These are phyloP conservation scores for Trypanosoma brucei DNA, from an alignment of 208 protist genomes.

Conservation along the genomic window DNA sequence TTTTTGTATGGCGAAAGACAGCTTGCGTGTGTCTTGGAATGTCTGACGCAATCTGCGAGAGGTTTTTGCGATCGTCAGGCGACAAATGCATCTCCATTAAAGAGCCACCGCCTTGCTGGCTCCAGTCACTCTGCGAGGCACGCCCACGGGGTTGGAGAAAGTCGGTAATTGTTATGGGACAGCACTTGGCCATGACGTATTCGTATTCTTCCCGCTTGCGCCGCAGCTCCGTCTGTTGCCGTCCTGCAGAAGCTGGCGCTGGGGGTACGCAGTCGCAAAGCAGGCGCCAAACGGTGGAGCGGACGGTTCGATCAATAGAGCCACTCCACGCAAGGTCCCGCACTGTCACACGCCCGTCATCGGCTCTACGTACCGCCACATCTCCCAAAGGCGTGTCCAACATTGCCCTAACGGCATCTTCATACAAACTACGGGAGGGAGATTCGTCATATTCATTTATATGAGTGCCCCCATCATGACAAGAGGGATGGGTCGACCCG, in stretches of 20 bases:
- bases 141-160: constrained; percentile 4
- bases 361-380: not conserved
- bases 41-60: constrained; percentile 72
- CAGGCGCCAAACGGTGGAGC: constrained; percentile 60
- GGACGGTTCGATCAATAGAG: constrained; percentile 33
- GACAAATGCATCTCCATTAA: constrained; percentile 15
- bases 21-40: constrained; percentile 62
- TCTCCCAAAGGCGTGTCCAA: not conserved
- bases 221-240: constrained; percentile 47
- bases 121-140: not conserved
- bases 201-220: constrained; percentile 67
- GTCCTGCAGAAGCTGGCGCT: constrained; percentile 25
- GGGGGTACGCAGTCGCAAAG: constrained; percentile 37
- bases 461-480: too few species aligned
- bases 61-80: constrained; percentile 50
- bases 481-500: too few species aligned
- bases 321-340: constrained; percentile 50
- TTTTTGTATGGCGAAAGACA: constrained; percentile 47
- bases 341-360: constrained; percentile 45
- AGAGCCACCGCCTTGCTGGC: not conserved
- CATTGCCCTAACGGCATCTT: not conserved
- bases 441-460: too few species aligned
- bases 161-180: constrained; percentile 16
- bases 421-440: too few species aligned
- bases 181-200: constrained; percentile 49